Conservation (phyloP, 495 filamentous ascomycete species). For the Hypoxylon fragiforme region DNA sequence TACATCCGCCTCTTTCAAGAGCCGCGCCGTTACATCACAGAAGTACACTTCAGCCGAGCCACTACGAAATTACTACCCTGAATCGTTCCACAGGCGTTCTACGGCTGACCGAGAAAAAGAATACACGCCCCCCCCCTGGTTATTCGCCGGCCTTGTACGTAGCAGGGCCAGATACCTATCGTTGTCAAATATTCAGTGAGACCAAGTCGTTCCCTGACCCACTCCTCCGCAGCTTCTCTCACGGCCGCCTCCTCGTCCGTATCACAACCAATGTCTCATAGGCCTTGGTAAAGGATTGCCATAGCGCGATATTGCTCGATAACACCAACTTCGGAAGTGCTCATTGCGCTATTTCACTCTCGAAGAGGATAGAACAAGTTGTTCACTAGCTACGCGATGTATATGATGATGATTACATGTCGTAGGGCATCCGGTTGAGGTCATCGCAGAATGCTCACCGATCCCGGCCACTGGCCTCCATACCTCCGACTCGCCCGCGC, state of each 20-base stretch:
- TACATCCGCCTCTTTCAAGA: not conserved
- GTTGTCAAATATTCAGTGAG: too few species aligned
- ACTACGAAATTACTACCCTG: not conserved
- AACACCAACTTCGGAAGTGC: not conserved
- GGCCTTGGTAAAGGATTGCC: not conserved
- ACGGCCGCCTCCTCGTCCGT: not conserved
- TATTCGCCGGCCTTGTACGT: too few species aligned
- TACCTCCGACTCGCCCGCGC: not conserved
- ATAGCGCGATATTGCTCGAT: not conserved
- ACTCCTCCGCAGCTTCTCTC: not conserved
- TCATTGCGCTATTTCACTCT: not conserved
- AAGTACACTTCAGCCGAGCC: not conserved
- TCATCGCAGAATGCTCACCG: conserved; percentile 4
- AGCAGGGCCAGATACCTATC: too few species aligned
- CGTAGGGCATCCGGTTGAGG: not conserved
- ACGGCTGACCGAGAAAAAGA: conserved; percentile 7
- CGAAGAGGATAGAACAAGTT: not conserved
- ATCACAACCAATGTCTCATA: not conserved
- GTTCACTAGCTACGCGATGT: not conserved
- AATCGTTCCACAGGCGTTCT: conserved; percentile 2
- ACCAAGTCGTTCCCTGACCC: not conserved
- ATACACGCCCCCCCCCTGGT: too few species aligned
- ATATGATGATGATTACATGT: not conserved
- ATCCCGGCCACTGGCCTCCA: conserved; percentile 3
- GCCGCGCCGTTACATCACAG: not conserved